Conservation (phyloP, 2,329 filamentous ascomycete genomes). For the Aureobasidium pullulans region DNA sequence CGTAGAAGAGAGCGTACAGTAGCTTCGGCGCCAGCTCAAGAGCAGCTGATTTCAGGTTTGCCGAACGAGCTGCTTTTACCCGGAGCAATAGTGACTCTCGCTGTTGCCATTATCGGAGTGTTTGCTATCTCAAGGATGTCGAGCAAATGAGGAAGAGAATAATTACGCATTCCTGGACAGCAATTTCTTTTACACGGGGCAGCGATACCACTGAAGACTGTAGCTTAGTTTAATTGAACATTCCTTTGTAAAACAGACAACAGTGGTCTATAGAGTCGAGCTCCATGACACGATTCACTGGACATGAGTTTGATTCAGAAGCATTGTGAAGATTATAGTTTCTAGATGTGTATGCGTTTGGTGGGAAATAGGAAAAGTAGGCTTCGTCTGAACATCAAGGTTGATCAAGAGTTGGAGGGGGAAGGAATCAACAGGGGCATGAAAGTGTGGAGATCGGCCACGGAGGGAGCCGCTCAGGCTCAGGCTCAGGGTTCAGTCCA, state of each 20-base stretch:
- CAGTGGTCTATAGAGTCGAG: no score
- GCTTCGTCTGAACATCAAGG: no score
- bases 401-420: no score
- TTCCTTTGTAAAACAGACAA: background rate
- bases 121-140: slow-evolving; percentile 60
- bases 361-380: no score
- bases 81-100: slow-evolving; percentile 89
- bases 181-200: slow-evolving; percentile 2
- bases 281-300: no score
- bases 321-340: no score
- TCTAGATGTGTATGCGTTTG: no score
- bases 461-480: no score
- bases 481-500: no score
- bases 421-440: no score
- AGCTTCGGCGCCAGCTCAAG: slow-evolving; percentile 41
- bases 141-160: background rate
- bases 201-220: slow-evolving; percentile 13
- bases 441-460: no score
- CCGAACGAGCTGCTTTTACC: slow-evolving; percentile 91
- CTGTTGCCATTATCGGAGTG: slow-evolving; percentile 86
- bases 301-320: no score
- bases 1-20: slow-evolving; percentile 33
- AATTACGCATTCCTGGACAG: slow-evolving; percentile 2
- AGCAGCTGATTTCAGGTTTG: slow-evolving; percentile 79
- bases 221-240: slow-evolving; percentile 14